These are phyloP conservation scores for Amniculicola lignicola DNA, from an alignment of 495 filamentous ascomycete genomes.

Conservation along the genomic window DNA sequence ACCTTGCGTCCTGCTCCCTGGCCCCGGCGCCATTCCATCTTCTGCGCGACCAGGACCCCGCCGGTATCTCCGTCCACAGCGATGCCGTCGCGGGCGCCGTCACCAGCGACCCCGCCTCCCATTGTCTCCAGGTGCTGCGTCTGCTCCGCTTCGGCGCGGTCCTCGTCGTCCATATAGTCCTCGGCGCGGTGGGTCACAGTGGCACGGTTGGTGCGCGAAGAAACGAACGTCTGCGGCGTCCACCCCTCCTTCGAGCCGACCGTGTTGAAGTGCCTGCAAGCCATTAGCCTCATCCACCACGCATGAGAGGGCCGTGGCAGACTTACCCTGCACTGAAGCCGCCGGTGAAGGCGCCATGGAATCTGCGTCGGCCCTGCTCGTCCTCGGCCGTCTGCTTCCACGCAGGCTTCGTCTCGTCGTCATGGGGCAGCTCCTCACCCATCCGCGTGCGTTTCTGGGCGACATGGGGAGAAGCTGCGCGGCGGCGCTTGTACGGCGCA, in stretches of 20 bases:
- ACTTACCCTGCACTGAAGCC: constrained; percentile 91
- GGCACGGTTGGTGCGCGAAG: constrained; percentile 73
- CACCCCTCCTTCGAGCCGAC: constrained; percentile 98
- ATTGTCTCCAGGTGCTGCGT: constrained; percentile 70
- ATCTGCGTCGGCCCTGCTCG: constrained; percentile 82
- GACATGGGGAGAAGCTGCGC: constrained; percentile 62
- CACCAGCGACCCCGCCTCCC: constrained; percentile 62
- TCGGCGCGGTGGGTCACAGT: constrained; percentile 63
- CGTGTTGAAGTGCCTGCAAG: constrained; percentile 95
- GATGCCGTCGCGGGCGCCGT: constrained; percentile 54
- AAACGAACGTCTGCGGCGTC: constrained; percentile 87
- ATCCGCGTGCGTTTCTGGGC: constrained; percentile 38
- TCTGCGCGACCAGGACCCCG: constrained; percentile 80
- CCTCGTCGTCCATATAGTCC: constrained; percentile 99
- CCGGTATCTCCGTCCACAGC: constrained; percentile 79
- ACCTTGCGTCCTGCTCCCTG: constrained; percentile 90
- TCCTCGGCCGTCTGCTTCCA: constrained; percentile 98
- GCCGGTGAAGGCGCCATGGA: constrained; percentile 96
- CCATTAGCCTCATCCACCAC: no score
- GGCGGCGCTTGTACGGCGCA: constrained; percentile 73
- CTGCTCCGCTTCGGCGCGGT: constrained; percentile 83
- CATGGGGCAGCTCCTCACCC: constrained; percentile 77
- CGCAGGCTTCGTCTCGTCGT: constrained; percentile 85
- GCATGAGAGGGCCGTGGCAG: background rate
- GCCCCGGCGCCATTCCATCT: constrained; percentile 95